phyloP scores from a whole-genome alignment of 2,329 filamentous ascomycete genomes.

The Curvularia verruculosa region DNA sequence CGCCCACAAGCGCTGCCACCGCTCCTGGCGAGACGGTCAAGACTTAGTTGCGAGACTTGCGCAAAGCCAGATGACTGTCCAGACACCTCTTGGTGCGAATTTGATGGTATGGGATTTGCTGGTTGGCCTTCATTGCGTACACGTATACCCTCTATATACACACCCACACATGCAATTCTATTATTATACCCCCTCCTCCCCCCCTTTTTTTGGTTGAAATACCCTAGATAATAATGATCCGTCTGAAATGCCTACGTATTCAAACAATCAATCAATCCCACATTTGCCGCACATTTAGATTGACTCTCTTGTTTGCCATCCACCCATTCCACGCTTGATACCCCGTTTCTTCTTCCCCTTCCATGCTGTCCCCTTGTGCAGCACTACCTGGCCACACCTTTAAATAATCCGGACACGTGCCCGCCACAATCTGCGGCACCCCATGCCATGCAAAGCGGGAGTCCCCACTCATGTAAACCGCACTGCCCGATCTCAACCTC shows the following conservation, averaged over 20 bases:
- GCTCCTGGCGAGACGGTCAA: conserved; percentile 42
- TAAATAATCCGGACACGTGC: conserved; percentile 78
- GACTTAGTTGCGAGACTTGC: conserved; percentile 21
- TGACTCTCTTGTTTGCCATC: conserved; percentile 87
- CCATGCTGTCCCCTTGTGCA: conserved; percentile 45
- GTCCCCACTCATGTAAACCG: conserved; percentile 82
- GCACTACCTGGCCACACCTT: conserved; percentile 70
- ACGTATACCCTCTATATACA: conserved; percentile 5
- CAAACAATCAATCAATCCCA: conserved; percentile 54
- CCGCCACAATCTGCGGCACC: conserved; percentile 82
- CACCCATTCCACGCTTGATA: conserved; percentile 79
- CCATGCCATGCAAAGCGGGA: conserved; percentile 94
- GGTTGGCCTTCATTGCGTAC: background rate
- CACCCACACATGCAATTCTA: background rate
- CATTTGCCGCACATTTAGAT: conserved; percentile 93
- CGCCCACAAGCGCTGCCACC: conserved; percentile 28
- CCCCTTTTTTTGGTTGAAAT: too few relatives aligned
- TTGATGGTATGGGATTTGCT: background rate
- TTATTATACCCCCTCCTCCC: background rate
- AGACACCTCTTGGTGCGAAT: background rate
- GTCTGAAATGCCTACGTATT: background rate
- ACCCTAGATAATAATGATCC: conserved; percentile 1
- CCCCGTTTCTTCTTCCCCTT: conserved; percentile 45
- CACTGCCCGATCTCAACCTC: conserved; percentile 78
- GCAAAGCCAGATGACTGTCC: background rate